Conservation (phyloP, 176 grass and related monocot genomes). For the Ensete glaucum region DNA sequence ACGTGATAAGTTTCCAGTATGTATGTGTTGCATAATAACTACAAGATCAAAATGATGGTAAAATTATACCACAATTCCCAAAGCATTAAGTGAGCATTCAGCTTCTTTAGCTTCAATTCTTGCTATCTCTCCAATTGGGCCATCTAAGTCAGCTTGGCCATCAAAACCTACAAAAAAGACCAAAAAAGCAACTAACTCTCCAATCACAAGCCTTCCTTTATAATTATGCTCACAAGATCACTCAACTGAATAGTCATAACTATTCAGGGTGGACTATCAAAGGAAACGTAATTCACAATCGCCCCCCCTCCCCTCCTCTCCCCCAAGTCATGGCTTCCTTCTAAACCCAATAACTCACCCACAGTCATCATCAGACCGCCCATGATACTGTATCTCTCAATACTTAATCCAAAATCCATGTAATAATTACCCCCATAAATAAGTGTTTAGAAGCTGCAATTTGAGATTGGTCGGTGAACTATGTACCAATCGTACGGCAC, state of each 20-base stretch:
- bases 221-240: background rate
- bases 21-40: constrained; percentile 4
- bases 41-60: constrained; percentile 20
- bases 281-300: background rate
- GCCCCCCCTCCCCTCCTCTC: too few species aligned
- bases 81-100: constrained; percentile 50
- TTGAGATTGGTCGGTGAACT: too few species aligned
- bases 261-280: too few species aligned
- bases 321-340: background rate
- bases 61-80: constrained; percentile 78
- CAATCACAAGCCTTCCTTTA: background rate
- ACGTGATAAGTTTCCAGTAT: background rate
- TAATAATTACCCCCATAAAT: too few species aligned
- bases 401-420: too few species aligned
- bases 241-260: background rate
- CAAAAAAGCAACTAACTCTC: background rate
- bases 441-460: too few species aligned
- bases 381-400: background rate
- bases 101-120: constrained; percentile 70
- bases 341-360: background rate
- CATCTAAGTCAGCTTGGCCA: constrained; percentile 43
- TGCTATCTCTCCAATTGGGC: constrained; percentile 93
- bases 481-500: too few species aligned
- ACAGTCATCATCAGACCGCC: background rate
- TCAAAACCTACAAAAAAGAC: constrained; percentile 43